Evolutionary conservation across 331 rosid species (phyloP), one percentile per base, ranked within the genome.

Genomic region (Saraca asoca): DNA sequence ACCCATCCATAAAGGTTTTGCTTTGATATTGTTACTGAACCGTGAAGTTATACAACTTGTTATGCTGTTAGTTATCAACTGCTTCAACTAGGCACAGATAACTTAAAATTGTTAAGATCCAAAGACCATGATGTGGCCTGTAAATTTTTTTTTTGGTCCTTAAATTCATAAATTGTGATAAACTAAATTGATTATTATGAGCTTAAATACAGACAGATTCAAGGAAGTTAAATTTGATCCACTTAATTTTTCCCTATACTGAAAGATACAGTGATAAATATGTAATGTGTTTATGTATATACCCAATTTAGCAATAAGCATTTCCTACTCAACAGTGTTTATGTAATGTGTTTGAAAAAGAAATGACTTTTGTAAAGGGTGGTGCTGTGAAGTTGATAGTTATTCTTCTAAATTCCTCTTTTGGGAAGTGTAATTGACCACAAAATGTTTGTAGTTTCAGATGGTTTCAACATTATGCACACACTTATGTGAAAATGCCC

Each of bases 401-500:
- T 59, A 62, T 6, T 61, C 46, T 15, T 45, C 63, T 24, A 7
- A 37, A 24, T 46, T 70, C 20, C 74, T 73, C 60, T 52, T 14
- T 61, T 41, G 24, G 64, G 20, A 10, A 79, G 74, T 75, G 71
- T 58, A 76, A 78, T 81, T 90, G 75, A 88, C 78, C 35, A 55
- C 19, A 48, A 62, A 71, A 67, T 66, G 66, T 75, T 59, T 80
- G 53, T 76, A 94, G 99, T 94, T 94, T 90, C 96, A 94, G 99
- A 83, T 80, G 96, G 88, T 94, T 90, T 79, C 85, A 79, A 70
- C 82, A 31, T 72, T 77, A 87, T 68, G 96, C 87, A 49, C 95
- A 87, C 60, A 80, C 91, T 24, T 90, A 62, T 68, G 82, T 88
- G 53, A 85, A 91, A 77, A 76, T 94, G 58, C 99, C 99, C 42